Percentiles rank a stretch among this genome's conserved stretches.
These are phyloP conservation scores for Luzula sylvatica DNA, from an alignment of 176 grass and related monocot genomes.

Conservation along the genomic window DNA sequence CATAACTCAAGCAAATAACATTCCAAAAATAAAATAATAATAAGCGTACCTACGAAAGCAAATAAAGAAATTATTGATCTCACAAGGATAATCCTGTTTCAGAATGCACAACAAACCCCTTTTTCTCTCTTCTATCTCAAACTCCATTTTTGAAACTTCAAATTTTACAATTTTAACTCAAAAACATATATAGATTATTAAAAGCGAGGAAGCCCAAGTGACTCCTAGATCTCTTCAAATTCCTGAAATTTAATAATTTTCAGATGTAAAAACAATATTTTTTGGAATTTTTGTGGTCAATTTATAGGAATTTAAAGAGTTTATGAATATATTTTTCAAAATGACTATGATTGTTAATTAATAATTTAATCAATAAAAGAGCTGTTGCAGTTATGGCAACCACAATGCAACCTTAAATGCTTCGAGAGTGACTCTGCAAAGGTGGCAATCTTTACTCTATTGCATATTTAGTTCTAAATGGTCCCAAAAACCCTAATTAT, in stretches of 20 bases:
- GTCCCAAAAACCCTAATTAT: conserved; percentile 15
- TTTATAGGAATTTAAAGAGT: no score
- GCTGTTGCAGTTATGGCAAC: conserved; percentile 14
- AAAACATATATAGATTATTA: no score
- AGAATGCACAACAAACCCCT: conserved; percentile 10
- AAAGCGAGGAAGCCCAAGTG: no score
- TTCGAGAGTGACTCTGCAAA: conserved; percentile 14
- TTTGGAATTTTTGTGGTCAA: no score
- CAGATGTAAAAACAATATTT: no score
- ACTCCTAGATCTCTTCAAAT: conserved; percentile 1
- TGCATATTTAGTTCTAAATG: conserved; percentile 1
- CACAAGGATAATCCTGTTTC: conserved; percentile 2
- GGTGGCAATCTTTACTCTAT: neutral
- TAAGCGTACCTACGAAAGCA: conserved; percentile 7
- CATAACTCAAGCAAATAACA: no score
- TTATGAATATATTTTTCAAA: no score
- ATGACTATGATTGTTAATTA: no score
- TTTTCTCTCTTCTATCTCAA: neutral
- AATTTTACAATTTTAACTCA: neutral
- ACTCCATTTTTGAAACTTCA: neutral
- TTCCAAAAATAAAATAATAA: neutral
- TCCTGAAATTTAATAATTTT: conserved; percentile 14
- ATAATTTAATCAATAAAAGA: no score
- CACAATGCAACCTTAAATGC: conserved; percentile 20
- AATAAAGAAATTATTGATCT: neutral